Percentiles rank a stretch among this genome's conserved stretches.
These are phyloP conservation scores for Delonix regia DNA, from an alignment of 306 rosid genomes.

Conservation along the genomic window DNA sequence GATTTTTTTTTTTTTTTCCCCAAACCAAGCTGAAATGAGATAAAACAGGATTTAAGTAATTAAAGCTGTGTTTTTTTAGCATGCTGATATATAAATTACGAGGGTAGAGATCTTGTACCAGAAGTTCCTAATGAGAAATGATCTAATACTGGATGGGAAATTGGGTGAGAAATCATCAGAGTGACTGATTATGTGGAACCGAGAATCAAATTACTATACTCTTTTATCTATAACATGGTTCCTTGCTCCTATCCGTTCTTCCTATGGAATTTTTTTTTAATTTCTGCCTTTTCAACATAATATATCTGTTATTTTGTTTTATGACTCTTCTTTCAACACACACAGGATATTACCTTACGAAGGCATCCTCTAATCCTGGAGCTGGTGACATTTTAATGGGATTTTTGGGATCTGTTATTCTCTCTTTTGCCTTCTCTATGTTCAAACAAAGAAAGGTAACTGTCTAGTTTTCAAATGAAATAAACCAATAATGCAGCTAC, in stretches of 20 bases:
- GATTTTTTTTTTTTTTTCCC: not conserved
- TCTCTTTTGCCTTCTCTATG: conserved; percentile 98
- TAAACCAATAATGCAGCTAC: not conserved
- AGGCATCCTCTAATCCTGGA: conserved; percentile 85
- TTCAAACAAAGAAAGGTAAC: conserved; percentile 95
- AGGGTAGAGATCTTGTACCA: not conserved
- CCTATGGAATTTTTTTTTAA: not conserved
- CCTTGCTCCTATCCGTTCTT: conserved; percentile 2
- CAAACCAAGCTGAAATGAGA: not conserved
- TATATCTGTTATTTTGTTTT: not conserved
- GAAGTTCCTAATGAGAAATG: conserved; percentile 6
- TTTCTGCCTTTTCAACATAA: conserved; percentile 1
- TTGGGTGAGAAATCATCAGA: not conserved
- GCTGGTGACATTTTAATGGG: conserved; percentile 99
- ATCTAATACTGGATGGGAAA: not conserved
- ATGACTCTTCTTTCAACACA: conserved; percentile 29
- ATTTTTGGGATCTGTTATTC: conserved; percentile 96
- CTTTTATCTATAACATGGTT: conserved; percentile 10
- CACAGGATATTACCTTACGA: conserved; percentile 84
- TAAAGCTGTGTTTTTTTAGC: not conserved
- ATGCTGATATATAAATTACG: not conserved
- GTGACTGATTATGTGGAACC: not conserved
- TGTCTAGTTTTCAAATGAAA: conserved; percentile 10
- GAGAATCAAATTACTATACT: not conserved
- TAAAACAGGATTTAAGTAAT: not conserved